Evolutionary conservation across 73 alveolate species (phyloP).

Genomic region (Stentor roeselii): DNA sequence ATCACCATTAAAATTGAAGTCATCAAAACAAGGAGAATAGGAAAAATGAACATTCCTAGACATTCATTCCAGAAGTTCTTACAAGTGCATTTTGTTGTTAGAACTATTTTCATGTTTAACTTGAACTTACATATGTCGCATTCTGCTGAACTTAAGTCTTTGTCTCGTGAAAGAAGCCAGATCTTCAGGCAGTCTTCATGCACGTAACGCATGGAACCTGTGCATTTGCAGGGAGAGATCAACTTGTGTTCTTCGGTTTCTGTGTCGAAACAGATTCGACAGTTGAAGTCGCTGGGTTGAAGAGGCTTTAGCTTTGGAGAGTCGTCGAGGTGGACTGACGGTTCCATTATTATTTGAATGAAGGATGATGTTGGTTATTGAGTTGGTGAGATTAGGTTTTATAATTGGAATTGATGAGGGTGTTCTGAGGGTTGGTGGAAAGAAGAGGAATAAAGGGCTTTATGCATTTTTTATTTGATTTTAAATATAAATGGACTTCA

Average conservation of each 20-base stretch:
- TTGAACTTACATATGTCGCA: not conserved
- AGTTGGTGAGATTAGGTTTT: too few relatives aligned
- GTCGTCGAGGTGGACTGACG: conserved; percentile 26
- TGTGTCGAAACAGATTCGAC: conserved; percentile 22
- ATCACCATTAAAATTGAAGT: not conserved
- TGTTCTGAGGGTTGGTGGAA: too few relatives aligned
- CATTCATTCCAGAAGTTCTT: not conserved
- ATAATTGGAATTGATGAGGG: too few relatives aligned
- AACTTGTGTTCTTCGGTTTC: not conserved
- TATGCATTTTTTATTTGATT: too few relatives aligned
- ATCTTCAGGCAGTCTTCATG: conserved; percentile 74
- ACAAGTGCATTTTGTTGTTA: not conserved
- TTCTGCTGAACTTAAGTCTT: not conserved
- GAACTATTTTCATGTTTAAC: not conserved
- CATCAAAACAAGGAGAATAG: not conserved
- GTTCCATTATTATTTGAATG: too few relatives aligned
- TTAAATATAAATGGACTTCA: not conserved
- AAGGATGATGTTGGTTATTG: too few relatives aligned
- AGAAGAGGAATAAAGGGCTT: too few relatives aligned
- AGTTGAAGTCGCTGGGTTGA: not conserved
- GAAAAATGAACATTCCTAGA: not conserved
- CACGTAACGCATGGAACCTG: conserved; percentile 70
- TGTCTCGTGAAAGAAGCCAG: conserved; percentile 42
- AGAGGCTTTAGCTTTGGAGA: not conserved
- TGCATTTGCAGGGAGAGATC: conserved; percentile 66